phyloP scores from a whole-genome alignment of 108 stramenopile genomes.

The Mediolabrus comicus region DNA sequence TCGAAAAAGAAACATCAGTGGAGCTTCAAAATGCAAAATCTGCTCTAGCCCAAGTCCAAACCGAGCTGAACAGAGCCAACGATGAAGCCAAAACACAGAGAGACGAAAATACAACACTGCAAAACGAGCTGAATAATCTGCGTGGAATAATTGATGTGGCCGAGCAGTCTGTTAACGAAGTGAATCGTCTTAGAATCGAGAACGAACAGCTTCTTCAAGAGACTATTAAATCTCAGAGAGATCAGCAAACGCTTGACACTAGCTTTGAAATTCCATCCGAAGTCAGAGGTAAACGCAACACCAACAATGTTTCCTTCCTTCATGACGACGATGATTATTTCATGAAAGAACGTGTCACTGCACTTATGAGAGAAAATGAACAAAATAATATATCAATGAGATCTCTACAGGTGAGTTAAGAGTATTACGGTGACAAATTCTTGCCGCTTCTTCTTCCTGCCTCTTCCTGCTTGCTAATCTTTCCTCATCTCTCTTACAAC shows the following conservation, averaged over 20 bases:
- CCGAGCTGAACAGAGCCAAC: constrained; percentile 9
- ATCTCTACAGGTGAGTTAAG: constrained; percentile 24
- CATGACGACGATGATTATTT: constrained; percentile 21
- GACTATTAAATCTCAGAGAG: constrained; percentile 14
- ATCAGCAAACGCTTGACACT: constrained; percentile 6
- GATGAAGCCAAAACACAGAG: constrained; percentile 19
- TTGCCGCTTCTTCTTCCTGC: too few species aligned
- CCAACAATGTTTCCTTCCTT: neutral
- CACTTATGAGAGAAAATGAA: constrained; percentile 44
- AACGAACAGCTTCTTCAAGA: constrained; percentile 19
- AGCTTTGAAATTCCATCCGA: constrained; percentile 26
- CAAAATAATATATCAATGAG: constrained; percentile 47
- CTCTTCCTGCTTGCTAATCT: neutral
- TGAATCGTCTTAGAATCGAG: constrained; percentile 37
- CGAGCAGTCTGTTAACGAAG: constrained; percentile 37
- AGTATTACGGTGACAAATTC: too few species aligned
- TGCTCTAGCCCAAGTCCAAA: constrained; percentile 15
- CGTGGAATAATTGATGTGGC: constrained; percentile 42
- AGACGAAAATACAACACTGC: constrained; percentile 25
- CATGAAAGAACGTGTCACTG: constrained; percentile 33
- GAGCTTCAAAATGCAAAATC: constrained; percentile 22
- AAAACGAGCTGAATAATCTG: constrained; percentile 33
- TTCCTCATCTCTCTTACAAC: neutral
- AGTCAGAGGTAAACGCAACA: constrained; percentile 20
- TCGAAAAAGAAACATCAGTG: constrained; percentile 26